These are phyloP conservation scores for Nissolia schottii DNA, from an alignment of 306 rosid genomes.

Conservation along the genomic window DNA sequence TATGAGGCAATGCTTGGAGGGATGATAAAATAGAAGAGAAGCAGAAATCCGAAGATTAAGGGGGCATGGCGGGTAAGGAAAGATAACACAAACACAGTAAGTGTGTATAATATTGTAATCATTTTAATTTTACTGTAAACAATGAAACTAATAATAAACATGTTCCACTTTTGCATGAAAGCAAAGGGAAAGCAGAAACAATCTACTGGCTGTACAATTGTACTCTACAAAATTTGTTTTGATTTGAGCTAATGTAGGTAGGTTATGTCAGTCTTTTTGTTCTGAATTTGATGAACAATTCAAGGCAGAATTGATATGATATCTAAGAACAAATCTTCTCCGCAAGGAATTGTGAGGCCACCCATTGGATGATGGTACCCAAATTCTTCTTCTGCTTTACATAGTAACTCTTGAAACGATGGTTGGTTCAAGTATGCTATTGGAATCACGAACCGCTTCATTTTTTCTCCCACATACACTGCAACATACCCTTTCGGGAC, in stretches of 20 bases:
- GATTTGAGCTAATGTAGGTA: no score
- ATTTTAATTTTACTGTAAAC: not conserved
- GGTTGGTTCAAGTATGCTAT: conserved; percentile 25
- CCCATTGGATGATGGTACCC: conserved; percentile 32
- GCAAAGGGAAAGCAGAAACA: no score
- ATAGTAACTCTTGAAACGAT: conserved; percentile 20
- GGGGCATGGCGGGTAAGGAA: not conserved
- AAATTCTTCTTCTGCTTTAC: conserved; percentile 17
- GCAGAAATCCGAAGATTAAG: not conserved
- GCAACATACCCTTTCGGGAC: conserved; percentile 29
- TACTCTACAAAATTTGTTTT: no score
- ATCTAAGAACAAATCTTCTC: not conserved
- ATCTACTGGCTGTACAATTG: no score
- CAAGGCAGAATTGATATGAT: conserved; percentile 8
- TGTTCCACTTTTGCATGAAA: no score
- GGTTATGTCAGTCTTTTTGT: no score
- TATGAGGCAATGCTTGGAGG: no score
- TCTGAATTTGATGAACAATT: no score
- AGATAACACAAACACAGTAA: not conserved
- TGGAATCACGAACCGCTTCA: no score
- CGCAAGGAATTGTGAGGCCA: conserved; percentile 20
- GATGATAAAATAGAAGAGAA: no score
- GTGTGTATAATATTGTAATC: not conserved
- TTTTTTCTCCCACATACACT: conserved; percentile 29
- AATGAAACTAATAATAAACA: no score